Conservation (phyloP, 2,329 filamentous ascomycete genomes). For the Colletotrichum siamense region DNA sequence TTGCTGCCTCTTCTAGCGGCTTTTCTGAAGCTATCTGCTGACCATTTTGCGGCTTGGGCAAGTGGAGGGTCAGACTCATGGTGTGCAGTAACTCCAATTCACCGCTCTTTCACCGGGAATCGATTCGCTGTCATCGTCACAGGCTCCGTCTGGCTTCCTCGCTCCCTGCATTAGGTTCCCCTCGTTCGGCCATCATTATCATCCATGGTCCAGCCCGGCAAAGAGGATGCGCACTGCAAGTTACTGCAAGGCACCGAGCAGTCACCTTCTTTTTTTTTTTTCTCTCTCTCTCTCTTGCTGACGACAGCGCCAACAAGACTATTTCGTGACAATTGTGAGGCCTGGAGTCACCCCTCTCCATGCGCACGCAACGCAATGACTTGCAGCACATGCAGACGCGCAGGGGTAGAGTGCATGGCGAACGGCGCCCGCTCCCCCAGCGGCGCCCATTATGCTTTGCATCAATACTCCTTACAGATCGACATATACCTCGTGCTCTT, state of each 20-base stretch:
- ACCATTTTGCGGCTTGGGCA: slow-evolving; percentile 1
- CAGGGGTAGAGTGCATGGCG: background rate
- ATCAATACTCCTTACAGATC: background rate
- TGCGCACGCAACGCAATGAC: slow-evolving; percentile 11
- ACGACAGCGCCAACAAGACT: background rate
- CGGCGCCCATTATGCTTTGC: background rate
- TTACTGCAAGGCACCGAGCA: slow-evolving; percentile 2
- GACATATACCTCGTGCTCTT: background rate
- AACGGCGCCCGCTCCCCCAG: background rate
- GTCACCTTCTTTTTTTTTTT: background rate
- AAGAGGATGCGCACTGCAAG: background rate
- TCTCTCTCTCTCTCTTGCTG: background rate
- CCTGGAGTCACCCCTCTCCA: background rate
- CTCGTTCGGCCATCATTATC: background rate
- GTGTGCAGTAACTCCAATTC: slow-evolving; percentile 11
- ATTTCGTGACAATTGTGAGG: background rate
- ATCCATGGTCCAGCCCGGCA: background rate
- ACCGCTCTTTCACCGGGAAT: slow-evolving; percentile 16
- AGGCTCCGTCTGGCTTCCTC: background rate
- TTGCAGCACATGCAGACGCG: background rate
- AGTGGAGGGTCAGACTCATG: background rate
- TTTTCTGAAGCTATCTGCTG: slow-evolving; percentile 5
- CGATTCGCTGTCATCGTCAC: slow-evolving; percentile 11
- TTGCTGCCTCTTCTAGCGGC: background rate
- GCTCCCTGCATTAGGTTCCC: slow-evolving; percentile 9